Evolutionary conservation across 495 filamentous ascomycete species (phyloP).

Genomic region (Penicillium lividum): DNA sequence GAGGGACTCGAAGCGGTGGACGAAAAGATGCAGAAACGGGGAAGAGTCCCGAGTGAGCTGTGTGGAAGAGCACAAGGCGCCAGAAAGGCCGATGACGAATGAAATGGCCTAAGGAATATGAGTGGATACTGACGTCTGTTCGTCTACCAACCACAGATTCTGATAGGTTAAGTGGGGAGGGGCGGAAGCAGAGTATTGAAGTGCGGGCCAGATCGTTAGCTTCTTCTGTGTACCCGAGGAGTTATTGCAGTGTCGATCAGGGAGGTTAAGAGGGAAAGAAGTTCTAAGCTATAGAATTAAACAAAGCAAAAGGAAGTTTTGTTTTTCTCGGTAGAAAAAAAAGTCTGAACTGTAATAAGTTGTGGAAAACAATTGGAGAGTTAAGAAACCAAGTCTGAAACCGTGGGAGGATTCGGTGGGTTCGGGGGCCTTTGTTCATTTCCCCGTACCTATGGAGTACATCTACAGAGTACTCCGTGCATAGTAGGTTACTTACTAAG

Average conservation of each 20-base stretch:
- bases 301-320: neutral
- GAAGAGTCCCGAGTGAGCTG: constrained; percentile 16
- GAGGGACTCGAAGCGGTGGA: neutral
- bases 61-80: constrained; percentile 14
- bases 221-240: constrained; percentile 5
- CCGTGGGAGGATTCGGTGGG: constrained; percentile 8
- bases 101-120: constrained; percentile 13
- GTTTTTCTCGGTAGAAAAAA: neutral
- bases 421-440: constrained; percentile 14
- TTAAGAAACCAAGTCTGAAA: constrained; percentile 5
- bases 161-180: constrained; percentile 22
- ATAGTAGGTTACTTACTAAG: no score
- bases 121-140: constrained; percentile 26
- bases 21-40: constrained; percentile 1
- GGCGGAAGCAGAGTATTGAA: constrained; percentile 5
- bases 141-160: constrained; percentile 11
- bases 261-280: neutral
- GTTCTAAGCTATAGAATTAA: no score
- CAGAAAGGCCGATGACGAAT: constrained; percentile 25
- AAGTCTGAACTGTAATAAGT: constrained; percentile 4
- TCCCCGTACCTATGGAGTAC: neutral
- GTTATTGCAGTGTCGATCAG: constrained; percentile 18
- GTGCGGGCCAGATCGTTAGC: constrained; percentile 27
- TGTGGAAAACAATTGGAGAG: neutral
- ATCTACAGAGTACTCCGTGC: neutral